Evolutionary conservation across 2,329 filamentous ascomycete species (phyloP), one percentile per base, ranked within the genome.

Genomic region (Zymoseptoria ardabiliae): DNA sequence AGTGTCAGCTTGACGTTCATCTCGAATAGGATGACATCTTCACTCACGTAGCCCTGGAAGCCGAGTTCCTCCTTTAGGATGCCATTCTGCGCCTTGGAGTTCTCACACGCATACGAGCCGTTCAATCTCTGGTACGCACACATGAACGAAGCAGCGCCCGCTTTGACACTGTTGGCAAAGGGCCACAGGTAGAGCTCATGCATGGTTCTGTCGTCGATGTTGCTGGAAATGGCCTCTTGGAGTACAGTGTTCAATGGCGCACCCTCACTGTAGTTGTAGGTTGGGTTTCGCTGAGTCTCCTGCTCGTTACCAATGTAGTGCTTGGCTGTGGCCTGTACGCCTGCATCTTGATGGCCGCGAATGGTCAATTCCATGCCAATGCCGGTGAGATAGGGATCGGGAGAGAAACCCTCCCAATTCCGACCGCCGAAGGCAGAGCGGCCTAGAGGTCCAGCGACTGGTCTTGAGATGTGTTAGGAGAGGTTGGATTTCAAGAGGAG

Each of bases 371-470:
- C 84, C 66, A 91, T 86, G 58, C 85, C 84, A 62, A 86, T 78
- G 57, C 88, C 91, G 56, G 89, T 86, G 56, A 91, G 79, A 19
- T 88, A 86, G 0, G 90, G 90, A 68, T 94, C 90, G 3, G 88
- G 86, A 7, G 86, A 85, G 75, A 84, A 85, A 7, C 78, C 77
- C 73, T 88, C 85, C 89, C 87, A 90, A 71, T 87, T 87, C 23
- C 86, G 78, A 23, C 88, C 88, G 23, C 82, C 86, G 20, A 48
- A 50, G 1, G 20, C 49, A 53, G 30, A 53, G 6, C 51, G 51
- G 23, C 51, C 51, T 11, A 45, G 50, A 30, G 28, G 41, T 50
- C 48, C 51, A 21, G 56, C 50, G 17, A 58, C 50, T 25, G 51
- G 21, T 21, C 50, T 30, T 10, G 19, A 45, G 55, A 57, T 17